Percentiles rank a stretch among this genome's conserved stretches.
Conservation (phyloP, 768 basidiomycete species). For the Omphalotus guepiniiformis region DNA sequence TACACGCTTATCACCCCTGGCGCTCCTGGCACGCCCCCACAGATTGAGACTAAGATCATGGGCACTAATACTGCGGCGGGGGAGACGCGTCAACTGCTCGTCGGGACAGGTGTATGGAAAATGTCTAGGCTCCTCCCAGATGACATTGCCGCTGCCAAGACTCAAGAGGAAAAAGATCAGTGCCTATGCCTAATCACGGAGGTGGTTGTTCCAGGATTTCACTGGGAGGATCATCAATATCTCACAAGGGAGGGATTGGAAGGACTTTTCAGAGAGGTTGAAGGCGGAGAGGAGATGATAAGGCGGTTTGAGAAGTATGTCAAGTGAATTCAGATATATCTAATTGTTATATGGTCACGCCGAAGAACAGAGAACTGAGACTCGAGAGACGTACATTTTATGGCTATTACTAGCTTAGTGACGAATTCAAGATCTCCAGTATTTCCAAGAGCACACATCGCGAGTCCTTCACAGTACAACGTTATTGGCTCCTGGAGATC, state of each 20-base stretch:
- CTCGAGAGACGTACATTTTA: too few species aligned
- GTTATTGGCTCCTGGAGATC: too few species aligned
- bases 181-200: conserved; percentile 54
- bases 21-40: conserved; percentile 21
- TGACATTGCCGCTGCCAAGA: conserved; percentile 28
- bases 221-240: conserved; percentile 48
- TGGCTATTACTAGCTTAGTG: too few species aligned
- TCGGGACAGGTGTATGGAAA: conserved; percentile 53
- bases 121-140: conserved; percentile 48
- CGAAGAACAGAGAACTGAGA: too few species aligned
- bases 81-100: conserved; percentile 44
- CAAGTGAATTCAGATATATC: neutral
- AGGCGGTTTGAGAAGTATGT: neutral
- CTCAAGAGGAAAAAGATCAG: conserved; percentile 27
- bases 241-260: conserved; percentile 31
- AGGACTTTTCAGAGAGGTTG: conserved; percentile 27
- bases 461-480: too few species aligned
- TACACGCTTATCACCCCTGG: conserved; percentile 41
- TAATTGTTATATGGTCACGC: conserved; percentile 8
- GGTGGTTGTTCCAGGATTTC: conserved; percentile 55
- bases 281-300: conserved; percentile 14
- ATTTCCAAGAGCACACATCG: too few species aligned
- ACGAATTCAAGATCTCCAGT: too few species aligned
- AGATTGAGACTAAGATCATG: conserved; percentile 37
- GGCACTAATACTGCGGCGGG: conserved; percentile 36